phyloP scores from a whole-genome alignment of 2,329 filamentous ascomycete genomes.

The Cryphonectria japonica region DNA sequence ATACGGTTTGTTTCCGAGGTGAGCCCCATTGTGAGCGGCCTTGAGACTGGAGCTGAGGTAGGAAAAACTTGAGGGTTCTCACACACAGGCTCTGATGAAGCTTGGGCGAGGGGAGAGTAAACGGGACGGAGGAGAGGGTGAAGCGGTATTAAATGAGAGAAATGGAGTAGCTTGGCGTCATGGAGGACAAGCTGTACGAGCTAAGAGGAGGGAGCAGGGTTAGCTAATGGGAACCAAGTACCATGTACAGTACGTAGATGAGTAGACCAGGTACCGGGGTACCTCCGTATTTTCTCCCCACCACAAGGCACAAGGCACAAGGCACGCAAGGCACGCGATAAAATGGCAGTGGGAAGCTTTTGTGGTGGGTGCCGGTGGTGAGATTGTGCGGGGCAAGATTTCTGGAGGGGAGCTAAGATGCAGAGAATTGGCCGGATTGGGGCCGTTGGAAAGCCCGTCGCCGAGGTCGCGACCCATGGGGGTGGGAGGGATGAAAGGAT shows the following conservation, averaged over 20 bases:
- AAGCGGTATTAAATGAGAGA: conserved; percentile 40
- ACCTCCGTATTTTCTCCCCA: conserved; percentile 6
- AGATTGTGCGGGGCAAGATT: conserved; percentile 29
- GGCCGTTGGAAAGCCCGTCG: conserved; percentile 15
- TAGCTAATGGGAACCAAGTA: conserved; percentile 36
- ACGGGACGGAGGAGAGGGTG: conserved; percentile 39
- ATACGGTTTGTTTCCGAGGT: conserved; percentile 76
- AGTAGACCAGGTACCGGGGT: conserved; percentile 14
- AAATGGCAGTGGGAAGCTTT: neutral
- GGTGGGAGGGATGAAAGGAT: neutral
- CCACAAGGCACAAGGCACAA: conserved; percentile 1
- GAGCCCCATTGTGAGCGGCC: conserved; percentile 63
- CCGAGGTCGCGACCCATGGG: conserved; percentile 6
- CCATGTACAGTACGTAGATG: neutral
- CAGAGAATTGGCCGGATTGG: conserved; percentile 28
- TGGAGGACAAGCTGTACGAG: conserved; percentile 57
- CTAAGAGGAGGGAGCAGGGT: conserved; percentile 42
- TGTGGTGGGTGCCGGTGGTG: conserved; percentile 24
- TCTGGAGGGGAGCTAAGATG: conserved; percentile 31
- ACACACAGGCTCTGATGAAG: conserved; percentile 54
- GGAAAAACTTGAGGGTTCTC: conserved; percentile 59
- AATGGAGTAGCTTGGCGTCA: conserved; percentile 50
- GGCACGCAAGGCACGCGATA: conserved; percentile 10
- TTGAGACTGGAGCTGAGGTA: conserved; percentile 56
- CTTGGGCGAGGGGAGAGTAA: conserved; percentile 49